Conservation (phyloP, 331 rosid genomes). For the Dryas integrifolia region DNA sequence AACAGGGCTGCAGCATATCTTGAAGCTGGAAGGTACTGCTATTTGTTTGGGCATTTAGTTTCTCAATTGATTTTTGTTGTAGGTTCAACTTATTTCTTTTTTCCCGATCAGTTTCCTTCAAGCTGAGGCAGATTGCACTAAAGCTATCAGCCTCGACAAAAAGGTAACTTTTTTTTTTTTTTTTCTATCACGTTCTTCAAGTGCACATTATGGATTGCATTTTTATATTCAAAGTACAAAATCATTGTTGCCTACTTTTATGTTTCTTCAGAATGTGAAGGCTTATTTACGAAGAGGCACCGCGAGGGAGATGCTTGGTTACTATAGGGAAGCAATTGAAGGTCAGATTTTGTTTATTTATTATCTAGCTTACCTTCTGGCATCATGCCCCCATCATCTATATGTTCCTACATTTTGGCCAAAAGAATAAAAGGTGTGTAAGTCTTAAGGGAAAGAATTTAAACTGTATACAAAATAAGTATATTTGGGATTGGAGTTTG, state of each 20-base stretch:
- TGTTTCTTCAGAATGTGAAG: constrained; percentile 72
- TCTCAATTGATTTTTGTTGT: constrained; percentile 20
- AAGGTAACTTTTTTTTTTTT: constrained; percentile 52
- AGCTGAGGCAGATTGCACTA: constrained; percentile 85
- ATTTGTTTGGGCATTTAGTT: constrained; percentile 11
- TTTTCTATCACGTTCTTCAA: background rate
- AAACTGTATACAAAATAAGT: background rate
- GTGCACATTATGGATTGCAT: background rate
- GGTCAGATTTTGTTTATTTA: constrained; percentile 43
- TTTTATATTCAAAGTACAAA: background rate
- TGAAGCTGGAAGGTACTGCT: constrained; percentile 69
- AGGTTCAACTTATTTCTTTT: constrained; percentile 31
- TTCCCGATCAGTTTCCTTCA: constrained; percentile 54
- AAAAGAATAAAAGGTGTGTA: background rate
- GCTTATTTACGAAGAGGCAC: constrained; percentile 91
- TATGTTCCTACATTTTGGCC: background rate
- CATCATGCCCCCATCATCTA: background rate
- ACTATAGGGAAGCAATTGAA: constrained; percentile 84
- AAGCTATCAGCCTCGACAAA: constrained; percentile 80
- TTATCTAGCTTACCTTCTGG: background rate
- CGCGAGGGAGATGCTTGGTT: constrained; percentile 94
- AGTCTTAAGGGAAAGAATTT: background rate
- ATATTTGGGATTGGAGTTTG: background rate
- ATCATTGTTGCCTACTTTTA: constrained; percentile 17
- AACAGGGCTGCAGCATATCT: constrained; percentile 93